Evolutionary conservation across 805 yeast species (phyloP).

Genomic region (Nakazawaea siamensis): DNA sequence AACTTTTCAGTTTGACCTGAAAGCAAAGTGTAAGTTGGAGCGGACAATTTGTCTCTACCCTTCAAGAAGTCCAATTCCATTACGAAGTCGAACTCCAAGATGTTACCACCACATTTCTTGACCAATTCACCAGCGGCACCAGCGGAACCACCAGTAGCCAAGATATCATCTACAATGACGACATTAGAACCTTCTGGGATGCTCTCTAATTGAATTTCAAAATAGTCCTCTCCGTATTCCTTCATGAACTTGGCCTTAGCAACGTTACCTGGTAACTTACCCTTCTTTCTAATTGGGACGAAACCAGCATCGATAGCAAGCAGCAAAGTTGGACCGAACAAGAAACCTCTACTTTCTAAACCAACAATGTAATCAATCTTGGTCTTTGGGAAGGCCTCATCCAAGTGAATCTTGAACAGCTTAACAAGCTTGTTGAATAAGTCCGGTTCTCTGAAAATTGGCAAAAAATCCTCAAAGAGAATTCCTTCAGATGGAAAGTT

Average conservation of each 20-base stretch:
- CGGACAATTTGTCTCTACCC: constrained; percentile 81
- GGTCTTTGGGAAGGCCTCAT: constrained; percentile 40
- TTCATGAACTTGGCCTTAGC: constrained; percentile 67
- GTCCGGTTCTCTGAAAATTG: constrained; percentile 79
- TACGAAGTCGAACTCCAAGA: constrained; percentile 77
- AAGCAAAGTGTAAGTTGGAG: constrained; percentile 84
- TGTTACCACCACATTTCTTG: constrained; percentile 53
- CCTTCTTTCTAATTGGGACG: constrained; percentile 91
- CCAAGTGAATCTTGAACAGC: constrained; percentile 73
- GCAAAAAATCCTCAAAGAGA: constrained; percentile 92
- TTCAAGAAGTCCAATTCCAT: constrained; percentile 93
- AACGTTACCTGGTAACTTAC: constrained; percentile 87
- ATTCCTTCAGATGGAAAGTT: constrained; percentile 93
- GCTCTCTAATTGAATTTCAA: constrained; percentile 81
- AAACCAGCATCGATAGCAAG: constrained; percentile 84
- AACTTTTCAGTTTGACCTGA: constrained; percentile 66
- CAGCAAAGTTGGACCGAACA: constrained; percentile 94
- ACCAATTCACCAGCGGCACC: constrained; percentile 87
- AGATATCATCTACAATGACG: constrained; percentile 87
- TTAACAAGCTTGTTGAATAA: constrained; percentile 73
- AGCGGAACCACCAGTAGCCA: constrained; percentile 98
- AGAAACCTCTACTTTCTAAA: constrained; percentile 92
- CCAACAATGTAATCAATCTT: constrained; percentile 88
- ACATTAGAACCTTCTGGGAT: constrained; percentile 77
- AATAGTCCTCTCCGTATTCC: constrained; percentile 88